Percentiles rank a stretch among this genome's conserved stretches.
Evolutionary conservation across 495 filamentous ascomycete species (phyloP).

Genomic region (Neurospora sp.): DNA sequence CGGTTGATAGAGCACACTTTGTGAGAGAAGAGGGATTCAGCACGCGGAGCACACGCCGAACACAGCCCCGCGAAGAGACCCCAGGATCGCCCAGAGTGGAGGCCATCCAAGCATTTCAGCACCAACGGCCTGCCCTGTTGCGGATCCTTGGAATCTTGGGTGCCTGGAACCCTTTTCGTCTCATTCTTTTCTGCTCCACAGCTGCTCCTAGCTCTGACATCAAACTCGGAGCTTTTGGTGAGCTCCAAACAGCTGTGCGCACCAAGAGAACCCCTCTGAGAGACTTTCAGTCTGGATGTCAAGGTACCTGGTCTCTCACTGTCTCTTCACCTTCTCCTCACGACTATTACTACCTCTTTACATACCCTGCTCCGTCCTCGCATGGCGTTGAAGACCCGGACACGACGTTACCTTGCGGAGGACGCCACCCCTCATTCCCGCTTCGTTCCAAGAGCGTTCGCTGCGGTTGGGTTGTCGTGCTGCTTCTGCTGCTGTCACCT

Average conservation of each 20-base stretch:
- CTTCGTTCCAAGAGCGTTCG: not conserved
- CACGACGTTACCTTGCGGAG: not conserved
- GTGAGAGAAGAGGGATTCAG: not conserved
- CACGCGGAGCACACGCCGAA: not conserved
- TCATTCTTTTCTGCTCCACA: not conserved
- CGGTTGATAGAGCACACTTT: not conserved
- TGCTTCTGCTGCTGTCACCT: not conserved
- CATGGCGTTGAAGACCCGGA: not conserved
- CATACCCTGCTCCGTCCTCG: not conserved
- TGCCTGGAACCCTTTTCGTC: not conserved
- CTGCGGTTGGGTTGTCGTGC: not conserved
- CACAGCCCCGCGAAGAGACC: slow-evolving; percentile 1
- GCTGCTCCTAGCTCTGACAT: not conserved
- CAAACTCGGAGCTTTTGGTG: not conserved
- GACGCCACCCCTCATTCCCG: not conserved
- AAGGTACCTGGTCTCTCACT: not conserved
- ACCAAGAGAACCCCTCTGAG: not conserved
- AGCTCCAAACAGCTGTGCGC: not conserved
- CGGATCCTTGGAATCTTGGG: not conserved
- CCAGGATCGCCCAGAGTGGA: not conserved
- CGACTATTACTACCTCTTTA: not conserved
- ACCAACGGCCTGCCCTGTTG: not conserved
- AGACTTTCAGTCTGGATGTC: not conserved
- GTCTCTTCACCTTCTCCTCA: not conserved
- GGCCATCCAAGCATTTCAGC: not conserved